Conservation (phyloP, 2,329 filamentous ascomycete species). For the Cladophialophora yegresii region DNA sequence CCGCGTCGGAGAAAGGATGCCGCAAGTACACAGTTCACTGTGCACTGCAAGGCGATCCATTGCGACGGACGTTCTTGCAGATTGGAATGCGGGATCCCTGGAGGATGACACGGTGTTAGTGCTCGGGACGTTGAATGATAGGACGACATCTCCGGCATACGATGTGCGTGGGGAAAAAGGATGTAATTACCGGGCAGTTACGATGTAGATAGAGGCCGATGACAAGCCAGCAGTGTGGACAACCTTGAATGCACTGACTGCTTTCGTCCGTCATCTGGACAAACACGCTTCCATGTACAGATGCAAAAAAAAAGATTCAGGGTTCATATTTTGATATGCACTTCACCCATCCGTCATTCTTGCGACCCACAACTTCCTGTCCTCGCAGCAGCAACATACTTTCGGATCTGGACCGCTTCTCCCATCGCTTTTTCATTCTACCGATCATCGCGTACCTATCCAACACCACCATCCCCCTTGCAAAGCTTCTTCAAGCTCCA, state of each 20-base stretch:
- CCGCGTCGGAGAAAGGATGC: neutral
- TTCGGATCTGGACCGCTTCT: neutral
- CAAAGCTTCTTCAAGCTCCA: neutral
- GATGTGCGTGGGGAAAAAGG: neutral
- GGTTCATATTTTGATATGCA: conserved; percentile 1
- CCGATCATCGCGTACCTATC: conserved; percentile 18
- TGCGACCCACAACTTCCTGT: neutral
- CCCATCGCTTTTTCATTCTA: neutral
- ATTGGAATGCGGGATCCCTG: neutral
- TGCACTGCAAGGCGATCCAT: neutral
- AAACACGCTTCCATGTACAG: neutral
- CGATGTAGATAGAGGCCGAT: conserved; percentile 8
- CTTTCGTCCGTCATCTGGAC: neutral
- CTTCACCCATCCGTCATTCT: neutral
- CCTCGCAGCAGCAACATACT: neutral
- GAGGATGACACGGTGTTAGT: neutral
- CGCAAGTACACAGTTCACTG: neutral
- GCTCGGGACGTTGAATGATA: neutral
- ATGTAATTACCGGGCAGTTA: conserved; percentile 1
- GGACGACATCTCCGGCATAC: neutral
- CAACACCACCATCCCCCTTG: conserved; percentile 7
- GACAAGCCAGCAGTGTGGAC: neutral
- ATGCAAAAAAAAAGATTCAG: conserved; percentile 7
- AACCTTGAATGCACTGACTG: neutral
- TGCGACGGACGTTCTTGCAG: neutral